Evolutionary conservation across 2,329 filamentous ascomycete genomes (phyloP).

Genomic region (Cordyceps farinosa): DNA sequence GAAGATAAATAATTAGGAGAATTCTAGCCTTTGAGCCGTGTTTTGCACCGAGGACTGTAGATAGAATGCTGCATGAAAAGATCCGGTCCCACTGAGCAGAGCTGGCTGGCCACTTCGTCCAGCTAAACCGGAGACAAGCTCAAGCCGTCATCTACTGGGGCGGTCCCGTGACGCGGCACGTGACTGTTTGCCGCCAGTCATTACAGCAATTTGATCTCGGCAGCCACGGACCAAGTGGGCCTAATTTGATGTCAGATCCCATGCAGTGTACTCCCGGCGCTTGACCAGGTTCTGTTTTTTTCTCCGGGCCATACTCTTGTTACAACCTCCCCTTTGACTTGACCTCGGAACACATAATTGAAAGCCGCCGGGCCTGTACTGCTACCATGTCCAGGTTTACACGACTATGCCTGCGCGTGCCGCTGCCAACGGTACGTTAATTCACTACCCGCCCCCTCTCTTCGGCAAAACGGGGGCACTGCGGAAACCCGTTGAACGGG

Average conservation of each 20-base stretch:
- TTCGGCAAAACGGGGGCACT: conserved; percentile 5
- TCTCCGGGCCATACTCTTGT: conserved; percentile 2
- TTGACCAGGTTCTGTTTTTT: conserved; percentile 12
- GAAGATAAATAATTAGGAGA: not conserved
- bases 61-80: not conserved
- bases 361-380: not conserved
- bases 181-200: not conserved
- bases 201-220: conserved; percentile 14
- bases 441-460: not conserved
- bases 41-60: not conserved
- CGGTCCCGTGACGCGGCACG: not conserved
- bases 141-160: not conserved
- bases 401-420: conserved; percentile 36
- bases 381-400: conserved; percentile 23
- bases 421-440: conserved; percentile 38
- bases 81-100: conserved; percentile 4
- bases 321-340: conserved; percentile 1
- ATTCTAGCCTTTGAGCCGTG: not conserved
- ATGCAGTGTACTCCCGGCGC: conserved; percentile 4
- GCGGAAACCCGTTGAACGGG: not conserved
- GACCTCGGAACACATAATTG: not conserved
- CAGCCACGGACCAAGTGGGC: conserved; percentile 17
- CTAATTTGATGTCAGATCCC: conserved; percentile 17
- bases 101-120: not conserved
- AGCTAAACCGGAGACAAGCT: not conserved